Evolutionary conservation across 2,329 filamentous ascomycete species (phyloP), one percentile per base, ranked within the genome.

Genomic region (Talaromyces sp.): DNA sequence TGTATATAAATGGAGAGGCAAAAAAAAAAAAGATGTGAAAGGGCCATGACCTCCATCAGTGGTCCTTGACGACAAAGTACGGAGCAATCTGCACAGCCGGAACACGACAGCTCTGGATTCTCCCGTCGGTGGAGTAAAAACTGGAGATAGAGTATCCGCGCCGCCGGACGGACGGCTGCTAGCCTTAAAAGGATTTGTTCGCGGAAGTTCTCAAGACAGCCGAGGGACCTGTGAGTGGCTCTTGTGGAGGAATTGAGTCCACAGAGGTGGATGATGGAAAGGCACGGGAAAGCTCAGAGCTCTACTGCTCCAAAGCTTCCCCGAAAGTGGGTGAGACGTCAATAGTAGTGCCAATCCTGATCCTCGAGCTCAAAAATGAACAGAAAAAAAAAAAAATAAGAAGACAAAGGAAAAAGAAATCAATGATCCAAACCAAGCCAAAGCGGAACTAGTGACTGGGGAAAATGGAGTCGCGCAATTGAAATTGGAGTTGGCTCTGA

Each of bases 141-240:
- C 46, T 49, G 46, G 46, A 49, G 46, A 64, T 68, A 60, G 60
- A 58, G 54, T 52, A 58, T 56, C 60, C 62, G 58, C 53, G 48
- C 42, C 50, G 54, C 52, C 61, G 56, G 63, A 58, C 60, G 61
- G 65, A 62, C 60, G 61, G 60, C 57, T 64, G 43, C 61, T 63
- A 58, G 58, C 55, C 52, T 45, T 37, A 47, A 49, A n/a, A 50
- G 47, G 41, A 56, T 47, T 27, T 30, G 43, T 49, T 50, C 61
- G 60, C 58, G 58, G 60, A 65, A 63, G 51, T 51, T 54, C 59
- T 50, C 36, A 51, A 29, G 16, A 49, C 50, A 56, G 52, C 61
- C 54, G 57, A 56, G 51, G 37, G 30, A 30, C n/a, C 35, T 19
- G 20, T n/a, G 16, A 22, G 16, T 35, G 19, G 19, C 20, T 39